Conservation (phyloP, 192 early-diverging fungal species). For the Rhizophagus prolifer region DNA sequence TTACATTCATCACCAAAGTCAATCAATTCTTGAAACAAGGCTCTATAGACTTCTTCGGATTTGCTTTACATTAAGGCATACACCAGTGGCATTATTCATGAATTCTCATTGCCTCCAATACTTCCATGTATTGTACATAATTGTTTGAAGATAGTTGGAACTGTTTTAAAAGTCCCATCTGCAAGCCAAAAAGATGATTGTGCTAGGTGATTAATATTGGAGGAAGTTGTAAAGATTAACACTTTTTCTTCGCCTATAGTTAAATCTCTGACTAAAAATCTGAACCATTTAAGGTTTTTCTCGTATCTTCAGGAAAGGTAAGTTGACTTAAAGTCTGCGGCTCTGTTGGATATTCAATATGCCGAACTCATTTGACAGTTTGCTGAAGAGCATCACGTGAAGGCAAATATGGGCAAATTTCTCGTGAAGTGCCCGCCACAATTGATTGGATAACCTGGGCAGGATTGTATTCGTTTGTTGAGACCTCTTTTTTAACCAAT, state of each 20-base stretch:
- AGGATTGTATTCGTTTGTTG: background rate
- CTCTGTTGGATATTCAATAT: background rate
- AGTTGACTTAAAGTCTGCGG: too few species aligned
- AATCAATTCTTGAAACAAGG: background rate
- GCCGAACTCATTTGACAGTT: background rate
- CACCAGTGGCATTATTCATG: background rate
- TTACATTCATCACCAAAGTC: too few species aligned
- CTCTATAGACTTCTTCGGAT: background rate
- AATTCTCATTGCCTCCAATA: background rate
- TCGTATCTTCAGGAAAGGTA: background rate
- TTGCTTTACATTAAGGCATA: constrained; percentile 12
- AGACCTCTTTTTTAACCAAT: background rate
- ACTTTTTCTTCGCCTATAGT: background rate
- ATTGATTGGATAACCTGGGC: background rate
- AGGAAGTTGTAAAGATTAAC: background rate
- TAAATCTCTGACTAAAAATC: background rate
- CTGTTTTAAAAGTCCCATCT: constrained; percentile 12
- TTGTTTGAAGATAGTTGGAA: constrained; percentile 9
- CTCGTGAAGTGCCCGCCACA: background rate
- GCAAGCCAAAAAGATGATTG: constrained; percentile 4
- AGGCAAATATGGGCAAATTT: background rate
- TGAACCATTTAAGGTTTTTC: background rate
- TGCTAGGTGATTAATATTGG: background rate
- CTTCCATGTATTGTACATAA: background rate
- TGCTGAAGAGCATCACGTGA: background rate